Evolutionary conservation across 1,139 yeast genomes (phyloP), one percentile per base, ranked within the genome.

Genomic region (Yamadazyma pseudoaaseri): DNA sequence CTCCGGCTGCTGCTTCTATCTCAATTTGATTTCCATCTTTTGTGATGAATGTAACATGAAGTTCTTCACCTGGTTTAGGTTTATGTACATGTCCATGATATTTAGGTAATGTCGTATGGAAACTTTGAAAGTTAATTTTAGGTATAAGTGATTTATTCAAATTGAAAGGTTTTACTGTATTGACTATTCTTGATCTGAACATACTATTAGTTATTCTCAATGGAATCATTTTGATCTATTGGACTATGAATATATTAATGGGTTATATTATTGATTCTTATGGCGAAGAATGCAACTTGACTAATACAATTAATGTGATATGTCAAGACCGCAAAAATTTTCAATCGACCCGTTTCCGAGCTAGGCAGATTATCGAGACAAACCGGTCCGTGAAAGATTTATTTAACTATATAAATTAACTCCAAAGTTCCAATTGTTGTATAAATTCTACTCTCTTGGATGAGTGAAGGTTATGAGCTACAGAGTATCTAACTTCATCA

Each of bases 31-130:
- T 69, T 5, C 98, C 98, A 42, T 90, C 96, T 56, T 90, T 89
- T 30, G 95, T 81, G 40, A 94, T 86, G 62, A 87, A 94, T 0
- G 97, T 90, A 35, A 90, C 74, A 45, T 87, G 85, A 34, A 85
- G 70, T 56, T 90, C 98, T 64, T 92, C 96, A 20, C 97, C 98
- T 1, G 95, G 86, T 31, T 83, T 83, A 17, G 97, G 97, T 47
- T 79, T 85, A 51, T 85, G 87, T 35, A 90, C 60, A 56, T 90
- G 96, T 9, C 96, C 97, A 53, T 92, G 97, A 26, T 45, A 42
- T 11, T 37, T 43, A 2, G 52, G 42, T 2, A 42, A 12, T 8
- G 65, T 44, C 11, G 41, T 42, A 34, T 60, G 65, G 38, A 62
- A 52, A 13, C 16, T 11, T 30, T 25, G 29, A 25, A 13, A 14